Percentiles rank a stretch among this genome's conserved stretches.
Conservation (phyloP, 108 stramenopile species). For the Cylindrotheca closterium region DNA sequence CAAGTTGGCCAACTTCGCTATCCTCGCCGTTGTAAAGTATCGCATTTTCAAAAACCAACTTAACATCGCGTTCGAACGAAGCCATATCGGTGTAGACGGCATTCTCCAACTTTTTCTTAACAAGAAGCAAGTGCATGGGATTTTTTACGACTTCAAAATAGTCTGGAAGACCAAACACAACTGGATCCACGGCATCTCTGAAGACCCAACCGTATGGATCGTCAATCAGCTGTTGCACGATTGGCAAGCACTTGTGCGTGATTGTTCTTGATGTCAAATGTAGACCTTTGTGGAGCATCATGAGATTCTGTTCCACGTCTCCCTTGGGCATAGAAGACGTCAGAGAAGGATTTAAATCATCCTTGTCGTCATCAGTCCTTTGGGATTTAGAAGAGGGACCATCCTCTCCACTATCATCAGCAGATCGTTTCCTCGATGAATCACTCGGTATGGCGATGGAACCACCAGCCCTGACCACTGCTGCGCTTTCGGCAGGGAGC, state of each 20-base stretch:
- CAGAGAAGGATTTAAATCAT: slow-evolving; percentile 36
- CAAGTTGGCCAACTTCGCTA: slow-evolving; percentile 80
- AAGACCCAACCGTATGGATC: slow-evolving; percentile 90
- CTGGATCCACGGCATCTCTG: slow-evolving; percentile 91
- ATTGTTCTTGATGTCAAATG: slow-evolving; percentile 73
- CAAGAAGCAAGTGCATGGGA: slow-evolving; percentile 81
- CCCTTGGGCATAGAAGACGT: slow-evolving; percentile 56
- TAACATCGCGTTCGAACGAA: slow-evolving; percentile 60
- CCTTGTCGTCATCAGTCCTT: slow-evolving; percentile 12
- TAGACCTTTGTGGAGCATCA: slow-evolving; percentile 61
- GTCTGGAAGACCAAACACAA: slow-evolving; percentile 90
- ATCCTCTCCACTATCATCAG: slow-evolving; percentile 20
- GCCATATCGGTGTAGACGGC: slow-evolving; percentile 70
- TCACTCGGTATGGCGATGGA: neutral
- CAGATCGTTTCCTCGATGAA: slow-evolving; percentile 18
- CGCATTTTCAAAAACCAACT: slow-evolving; percentile 85
- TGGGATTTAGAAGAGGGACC: slow-evolving; percentile 16
- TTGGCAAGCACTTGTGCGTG: slow-evolving; percentile 73
- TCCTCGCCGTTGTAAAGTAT: slow-evolving; percentile 85
- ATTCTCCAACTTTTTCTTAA: slow-evolving; percentile 77
- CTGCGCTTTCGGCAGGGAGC: slow-evolving; percentile 11
- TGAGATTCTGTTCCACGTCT: slow-evolving; percentile 74
- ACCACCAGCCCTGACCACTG: neutral
- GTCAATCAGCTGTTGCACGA: slow-evolving; percentile 77
- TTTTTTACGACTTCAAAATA: slow-evolving; percentile 93